Evolutionary conservation across 2,329 filamentous ascomycete species (phyloP).

Genomic region (Aspergillus sergii): DNA sequence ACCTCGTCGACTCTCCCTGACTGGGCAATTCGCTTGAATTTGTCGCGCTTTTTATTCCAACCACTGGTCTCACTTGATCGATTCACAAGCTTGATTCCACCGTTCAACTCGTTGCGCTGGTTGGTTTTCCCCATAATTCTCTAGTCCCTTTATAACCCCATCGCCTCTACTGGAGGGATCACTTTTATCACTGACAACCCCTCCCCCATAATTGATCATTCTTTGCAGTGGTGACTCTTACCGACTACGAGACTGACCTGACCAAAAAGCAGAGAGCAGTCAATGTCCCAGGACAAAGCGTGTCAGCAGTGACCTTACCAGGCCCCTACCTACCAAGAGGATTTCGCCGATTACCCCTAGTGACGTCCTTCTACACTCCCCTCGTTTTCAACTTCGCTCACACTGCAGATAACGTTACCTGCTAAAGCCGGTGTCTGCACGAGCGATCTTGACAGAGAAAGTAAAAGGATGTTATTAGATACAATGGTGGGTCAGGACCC

Average conservation of each 20-base stretch:
- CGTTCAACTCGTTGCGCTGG: background rate
- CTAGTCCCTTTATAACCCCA: background rate
- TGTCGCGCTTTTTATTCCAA: background rate
- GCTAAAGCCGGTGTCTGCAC: background rate
- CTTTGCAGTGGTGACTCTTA: background rate
- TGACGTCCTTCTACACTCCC: slow-evolving; percentile 1
- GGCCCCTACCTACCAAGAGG: background rate
- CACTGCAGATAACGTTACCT: slow-evolving; percentile 10
- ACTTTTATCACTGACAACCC: background rate
- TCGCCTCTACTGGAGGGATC: background rate
- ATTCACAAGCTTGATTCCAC: background rate
- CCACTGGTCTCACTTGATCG: background rate
- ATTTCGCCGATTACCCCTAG: background rate
- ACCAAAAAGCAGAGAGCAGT: background rate
- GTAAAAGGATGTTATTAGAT: slow-evolving; percentile 37
- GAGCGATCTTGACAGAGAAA: slow-evolving; percentile 1
- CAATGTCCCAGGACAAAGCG: background rate
- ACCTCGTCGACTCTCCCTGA: background rate
- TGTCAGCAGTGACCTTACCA: background rate
- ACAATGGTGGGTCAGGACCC: slow-evolving; percentile 42
- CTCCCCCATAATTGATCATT: background rate
- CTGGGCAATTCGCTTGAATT: background rate
- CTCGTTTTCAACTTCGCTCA: slow-evolving; percentile 6
- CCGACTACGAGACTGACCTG: background rate
- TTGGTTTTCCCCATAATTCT: slow-evolving; percentile 4